phyloP scores from a whole-genome alignment of 139 green algal genomes.

The Yamagishiella unicocca region DNA sequence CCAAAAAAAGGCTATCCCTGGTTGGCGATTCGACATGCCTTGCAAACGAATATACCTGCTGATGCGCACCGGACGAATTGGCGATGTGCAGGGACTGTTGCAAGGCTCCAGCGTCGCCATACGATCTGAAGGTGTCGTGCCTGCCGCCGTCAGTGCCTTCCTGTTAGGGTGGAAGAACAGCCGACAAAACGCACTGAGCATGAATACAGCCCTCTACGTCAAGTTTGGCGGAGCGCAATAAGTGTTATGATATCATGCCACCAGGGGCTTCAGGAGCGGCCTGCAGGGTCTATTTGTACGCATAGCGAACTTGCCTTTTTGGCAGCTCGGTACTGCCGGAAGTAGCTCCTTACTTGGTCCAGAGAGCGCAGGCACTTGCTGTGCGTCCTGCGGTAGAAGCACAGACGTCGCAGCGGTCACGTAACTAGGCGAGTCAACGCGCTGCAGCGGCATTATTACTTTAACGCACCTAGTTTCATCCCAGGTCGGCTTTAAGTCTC shows the following conservation, averaged over 20 bases:
- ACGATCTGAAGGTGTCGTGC: neutral
- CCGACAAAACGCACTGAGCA: too few relatives aligned
- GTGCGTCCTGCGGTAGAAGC: neutral
- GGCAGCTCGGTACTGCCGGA: slow-evolving; percentile 9
- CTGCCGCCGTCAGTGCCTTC: neutral
- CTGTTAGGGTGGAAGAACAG: too few relatives aligned
- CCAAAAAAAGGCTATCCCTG: too few relatives aligned
- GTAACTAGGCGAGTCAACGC: neutral
- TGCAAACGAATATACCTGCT: too few relatives aligned
- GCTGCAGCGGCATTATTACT: neutral
- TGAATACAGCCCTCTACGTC: too few relatives aligned
- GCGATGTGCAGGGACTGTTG: neutral
- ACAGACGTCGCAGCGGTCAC: neutral
- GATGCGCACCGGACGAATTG: neutral
- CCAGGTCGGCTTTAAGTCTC: slow-evolving; percentile 23
- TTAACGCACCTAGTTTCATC: slow-evolving; percentile 5
- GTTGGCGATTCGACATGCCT: too few relatives aligned
- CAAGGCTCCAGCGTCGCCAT: neutral
- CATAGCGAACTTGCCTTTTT: too few relatives aligned
- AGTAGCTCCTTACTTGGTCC: slow-evolving; percentile 22
- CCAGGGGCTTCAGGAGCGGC: too few relatives aligned
- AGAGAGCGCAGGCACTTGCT: slow-evolving; percentile 23
- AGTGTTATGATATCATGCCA: too few relatives aligned
- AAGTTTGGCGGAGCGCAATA: too few relatives aligned
- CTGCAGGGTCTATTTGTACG: too few relatives aligned